Percentiles rank a stretch among this genome's conserved stretches.
Evolutionary conservation across 345 rosid species (phyloP).

Genomic region (Camelina hispida): DNA sequence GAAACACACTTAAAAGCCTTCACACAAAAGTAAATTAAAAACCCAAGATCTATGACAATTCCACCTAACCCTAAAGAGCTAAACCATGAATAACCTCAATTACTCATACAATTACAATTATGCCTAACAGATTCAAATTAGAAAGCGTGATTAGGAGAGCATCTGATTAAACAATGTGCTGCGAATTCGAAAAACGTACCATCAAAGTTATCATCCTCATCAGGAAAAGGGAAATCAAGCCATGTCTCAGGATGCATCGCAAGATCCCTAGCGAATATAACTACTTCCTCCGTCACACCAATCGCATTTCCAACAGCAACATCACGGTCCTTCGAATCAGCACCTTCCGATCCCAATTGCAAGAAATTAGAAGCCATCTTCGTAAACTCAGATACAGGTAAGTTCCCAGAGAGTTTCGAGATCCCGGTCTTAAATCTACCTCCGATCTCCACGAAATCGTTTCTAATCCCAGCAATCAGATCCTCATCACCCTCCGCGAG

Average conservation of each 20-base stretch:
- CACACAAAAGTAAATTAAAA: too few relatives aligned
- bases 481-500: slow-evolving; percentile 36
- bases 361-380: slow-evolving; percentile 56
- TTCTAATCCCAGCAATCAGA: slow-evolving; percentile 42
- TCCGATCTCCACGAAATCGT: slow-evolving; percentile 55
- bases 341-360: slow-evolving; percentile 52
- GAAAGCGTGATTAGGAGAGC: slow-evolving; percentile 6
- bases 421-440: slow-evolving; percentile 57
- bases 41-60: not conserved
- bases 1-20: not conserved
- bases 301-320: slow-evolving; percentile 46
- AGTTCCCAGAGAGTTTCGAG: slow-evolving; percentile 75
- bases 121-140: not conserved
- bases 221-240: slow-evolving; percentile 91
- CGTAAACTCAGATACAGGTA: slow-evolving; percentile 51
- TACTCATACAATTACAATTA: not conserved
- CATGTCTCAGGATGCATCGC: slow-evolving; percentile 96
- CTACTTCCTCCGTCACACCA: slow-evolving; percentile 85
- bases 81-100: too few relatives aligned
- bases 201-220: slow-evolving; percentile 73
- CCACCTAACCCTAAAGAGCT: not conserved
- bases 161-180: slow-evolving; percentile 18
- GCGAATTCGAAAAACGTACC: slow-evolving; percentile 51
- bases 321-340: slow-evolving; percentile 43
- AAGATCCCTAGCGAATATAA: slow-evolving; percentile 83